phyloP scores from a whole-genome alignment of 1,284 basidiomycete species.

The Malassezia sympodialis region DNA sequence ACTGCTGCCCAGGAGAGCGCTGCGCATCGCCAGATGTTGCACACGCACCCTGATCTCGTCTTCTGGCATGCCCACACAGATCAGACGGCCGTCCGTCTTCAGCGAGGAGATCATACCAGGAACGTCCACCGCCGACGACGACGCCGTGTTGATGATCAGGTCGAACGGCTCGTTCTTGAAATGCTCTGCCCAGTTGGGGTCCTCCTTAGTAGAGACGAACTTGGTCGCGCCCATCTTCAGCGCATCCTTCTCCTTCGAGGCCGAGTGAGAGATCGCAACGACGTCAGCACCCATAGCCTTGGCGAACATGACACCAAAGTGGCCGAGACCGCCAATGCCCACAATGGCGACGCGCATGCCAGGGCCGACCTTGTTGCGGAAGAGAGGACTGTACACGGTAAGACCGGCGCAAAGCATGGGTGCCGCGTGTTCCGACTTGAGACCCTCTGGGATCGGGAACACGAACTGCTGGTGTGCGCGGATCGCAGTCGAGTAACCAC shows the following conservation, averaged over 20 bases:
- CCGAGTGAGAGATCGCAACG: constrained; percentile 60
- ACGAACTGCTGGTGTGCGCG: constrained; percentile 62
- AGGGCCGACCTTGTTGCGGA: constrained; percentile 56
- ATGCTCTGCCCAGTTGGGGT: constrained; percentile 35
- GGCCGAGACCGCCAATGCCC: constrained; percentile 50
- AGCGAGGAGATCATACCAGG: constrained; percentile 53
- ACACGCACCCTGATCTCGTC: constrained; percentile 48
- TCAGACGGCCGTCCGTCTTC: constrained; percentile 55
- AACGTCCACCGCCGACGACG: constrained; percentile 50
- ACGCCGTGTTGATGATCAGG: constrained; percentile 57
- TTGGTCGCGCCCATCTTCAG: constrained; percentile 57
- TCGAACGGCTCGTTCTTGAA: constrained; percentile 51
- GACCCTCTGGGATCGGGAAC: constrained; percentile 60
- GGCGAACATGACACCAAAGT: constrained; percentile 55
- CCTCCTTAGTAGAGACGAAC: constrained; percentile 42
- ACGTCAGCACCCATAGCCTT: constrained; percentile 58
- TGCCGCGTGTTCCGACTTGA: constrained; percentile 55
- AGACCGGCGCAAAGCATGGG: constrained; percentile 58
- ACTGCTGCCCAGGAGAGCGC: constrained; percentile 50
- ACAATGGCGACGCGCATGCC: constrained; percentile 62
- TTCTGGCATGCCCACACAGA: constrained; percentile 56
- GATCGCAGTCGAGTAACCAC: constrained; percentile 61
- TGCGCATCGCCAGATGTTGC: constrained; percentile 49
- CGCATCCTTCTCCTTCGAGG: constrained; percentile 59
- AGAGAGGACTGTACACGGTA: constrained; percentile 60